Conservation (phyloP, 306 rosid species). For the Ormosia semicastrata region DNA sequence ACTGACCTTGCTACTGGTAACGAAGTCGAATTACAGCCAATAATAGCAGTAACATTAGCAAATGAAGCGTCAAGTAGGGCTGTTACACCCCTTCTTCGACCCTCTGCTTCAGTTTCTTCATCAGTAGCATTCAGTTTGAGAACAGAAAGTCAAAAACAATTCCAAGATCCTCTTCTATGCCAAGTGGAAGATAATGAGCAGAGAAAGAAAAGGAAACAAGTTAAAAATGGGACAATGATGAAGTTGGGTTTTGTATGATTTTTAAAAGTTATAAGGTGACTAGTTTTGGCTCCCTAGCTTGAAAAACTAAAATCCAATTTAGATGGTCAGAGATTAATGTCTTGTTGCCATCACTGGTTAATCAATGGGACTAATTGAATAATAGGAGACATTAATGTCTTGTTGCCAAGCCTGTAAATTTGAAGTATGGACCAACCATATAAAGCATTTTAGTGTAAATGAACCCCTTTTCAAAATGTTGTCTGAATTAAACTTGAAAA, state of each 20-base stretch:
- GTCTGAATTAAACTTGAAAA: too few relatives aligned
- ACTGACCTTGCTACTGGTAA: slow-evolving; percentile 1
- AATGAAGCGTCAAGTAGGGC: slow-evolving; percentile 65
- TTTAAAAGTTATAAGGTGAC: background rate
- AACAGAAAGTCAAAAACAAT: slow-evolving; percentile 27
- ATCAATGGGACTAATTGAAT: background rate
- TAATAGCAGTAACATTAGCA: slow-evolving; percentile 24
- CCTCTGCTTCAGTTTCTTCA: slow-evolving; percentile 59
- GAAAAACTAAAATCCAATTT: background rate
- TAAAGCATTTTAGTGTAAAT: too few relatives aligned
- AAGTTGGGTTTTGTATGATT: background rate
- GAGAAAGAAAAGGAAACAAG: background rate
- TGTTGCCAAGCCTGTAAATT: background rate
- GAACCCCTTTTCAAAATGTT: too few relatives aligned
- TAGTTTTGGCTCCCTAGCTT: background rate
- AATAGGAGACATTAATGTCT: background rate
- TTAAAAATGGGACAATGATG: slow-evolving; percentile 9
- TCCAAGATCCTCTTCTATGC: slow-evolving; percentile 73
- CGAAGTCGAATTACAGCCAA: slow-evolving; percentile 62
- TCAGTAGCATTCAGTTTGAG: slow-evolving; percentile 32
- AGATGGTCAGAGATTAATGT: background rate
- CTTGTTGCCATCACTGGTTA: background rate
- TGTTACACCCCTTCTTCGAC: slow-evolving; percentile 71
- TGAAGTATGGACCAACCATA: background rate
- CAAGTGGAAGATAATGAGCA: slow-evolving; percentile 48